Conservation (phyloP, 1,284 basidiomycete genomes). For the Volvariella surrecta region DNA sequence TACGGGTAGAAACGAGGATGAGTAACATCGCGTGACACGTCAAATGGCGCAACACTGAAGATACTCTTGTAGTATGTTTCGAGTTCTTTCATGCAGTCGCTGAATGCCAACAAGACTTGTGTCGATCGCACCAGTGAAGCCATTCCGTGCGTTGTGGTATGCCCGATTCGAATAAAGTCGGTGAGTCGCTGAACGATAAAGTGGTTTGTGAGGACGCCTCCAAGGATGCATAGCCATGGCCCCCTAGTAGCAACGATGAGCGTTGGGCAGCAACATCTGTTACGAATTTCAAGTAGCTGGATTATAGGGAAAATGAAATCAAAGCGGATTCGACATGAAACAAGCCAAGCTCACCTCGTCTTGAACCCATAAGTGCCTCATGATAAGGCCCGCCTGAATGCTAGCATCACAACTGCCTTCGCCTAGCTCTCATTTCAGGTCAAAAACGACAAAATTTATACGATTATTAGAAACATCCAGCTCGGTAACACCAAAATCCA, state of each 20-base stretch:
- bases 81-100: conserved; percentile 2
- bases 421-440: too few relatives aligned
- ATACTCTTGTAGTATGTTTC: conserved; percentile 1
- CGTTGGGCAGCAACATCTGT: conserved; percentile 19
- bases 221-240: conserved; percentile 19
- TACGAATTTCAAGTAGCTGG: neutral
- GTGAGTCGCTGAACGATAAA: conserved; percentile 20
- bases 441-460: too few relatives aligned
- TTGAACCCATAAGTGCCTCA: too few relatives aligned
- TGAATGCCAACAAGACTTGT: conserved; percentile 2
- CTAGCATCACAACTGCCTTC: too few relatives aligned
- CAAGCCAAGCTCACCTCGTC: too few relatives aligned
- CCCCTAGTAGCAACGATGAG: conserved; percentile 20
- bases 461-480: too few relatives aligned
- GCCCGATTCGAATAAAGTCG: conserved; percentile 16
- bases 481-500: too few relatives aligned
- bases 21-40: neutral
- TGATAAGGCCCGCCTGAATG: too few relatives aligned
- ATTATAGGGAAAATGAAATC: too few relatives aligned
- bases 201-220: conserved; percentile 17
- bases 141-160: neutral
- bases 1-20: neutral
- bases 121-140: neutral
- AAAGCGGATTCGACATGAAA: too few relatives aligned
- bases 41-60: neutral